These are phyloP conservation scores for Picea mariana DNA, from an alignment of 83 land plant species.

Conservation along the genomic window DNA sequence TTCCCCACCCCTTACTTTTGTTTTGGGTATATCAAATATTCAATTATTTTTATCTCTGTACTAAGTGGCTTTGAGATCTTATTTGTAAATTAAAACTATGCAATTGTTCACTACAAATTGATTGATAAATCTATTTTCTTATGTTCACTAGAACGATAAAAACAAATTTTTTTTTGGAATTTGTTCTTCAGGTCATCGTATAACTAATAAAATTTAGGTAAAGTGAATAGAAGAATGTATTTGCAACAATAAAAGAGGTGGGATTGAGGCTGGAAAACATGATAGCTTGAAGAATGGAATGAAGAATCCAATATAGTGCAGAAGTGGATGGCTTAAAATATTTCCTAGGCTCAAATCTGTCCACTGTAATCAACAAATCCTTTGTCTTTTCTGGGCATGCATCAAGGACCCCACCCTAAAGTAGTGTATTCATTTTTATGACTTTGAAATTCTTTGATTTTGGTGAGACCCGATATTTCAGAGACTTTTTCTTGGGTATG, in stretches of 20 bases:
- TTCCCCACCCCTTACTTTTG: too few species aligned
- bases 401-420: conserved; percentile 42
- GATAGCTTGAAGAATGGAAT: conserved; percentile 76
- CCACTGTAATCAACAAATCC: conserved; percentile 65
- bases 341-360: conserved; percentile 73
- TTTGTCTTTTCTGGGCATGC: conserved; percentile 66
- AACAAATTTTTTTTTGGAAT: too few species aligned
- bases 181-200: neutral
- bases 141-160: too few species aligned
- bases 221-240: conserved; percentile 37
- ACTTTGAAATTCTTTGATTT: too few species aligned
- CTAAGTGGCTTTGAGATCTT: too few species aligned
- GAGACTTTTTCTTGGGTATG: too few species aligned
- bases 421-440: conserved; percentile 32
- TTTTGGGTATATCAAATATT: too few species aligned
- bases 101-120: too few species aligned
- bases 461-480: too few species aligned
- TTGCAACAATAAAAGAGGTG: conserved; percentile 72
- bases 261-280: conserved; percentile 69
- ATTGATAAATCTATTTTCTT: neutral
- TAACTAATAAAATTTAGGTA: neutral
- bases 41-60: too few species aligned
- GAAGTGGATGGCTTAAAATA: conserved; percentile 86
- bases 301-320: conserved; percentile 89
- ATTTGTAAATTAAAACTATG: too few species aligned